Evolutionary conservation across 169 alveolate species (phyloP).

Genomic region (Cryptosporidium sp.): DNA sequence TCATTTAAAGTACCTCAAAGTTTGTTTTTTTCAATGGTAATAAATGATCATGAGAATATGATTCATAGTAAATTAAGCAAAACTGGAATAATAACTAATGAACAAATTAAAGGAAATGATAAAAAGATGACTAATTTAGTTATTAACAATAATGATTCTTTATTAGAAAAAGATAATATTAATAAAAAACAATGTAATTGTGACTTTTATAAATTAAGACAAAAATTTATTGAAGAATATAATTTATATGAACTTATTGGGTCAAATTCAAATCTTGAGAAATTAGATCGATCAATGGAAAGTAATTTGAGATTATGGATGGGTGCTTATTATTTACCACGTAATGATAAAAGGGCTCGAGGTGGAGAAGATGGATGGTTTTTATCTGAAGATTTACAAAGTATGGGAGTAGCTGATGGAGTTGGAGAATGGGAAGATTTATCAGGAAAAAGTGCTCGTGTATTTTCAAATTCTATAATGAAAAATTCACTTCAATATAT

Average conservation of each 20-base stretch:
- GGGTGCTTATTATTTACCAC: constrained; percentile 78
- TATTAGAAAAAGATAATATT: neutral
- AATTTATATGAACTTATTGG: constrained; percentile 11
- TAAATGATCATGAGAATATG: constrained; percentile 13
- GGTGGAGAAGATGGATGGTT: constrained; percentile 83
- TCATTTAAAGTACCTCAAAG: constrained; percentile 57
- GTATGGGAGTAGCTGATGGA: constrained; percentile 82
- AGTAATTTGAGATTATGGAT: constrained; percentile 76
- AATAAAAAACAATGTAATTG: constrained; percentile 24
- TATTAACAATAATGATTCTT: neutral
- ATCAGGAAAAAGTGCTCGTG: constrained; percentile 78
- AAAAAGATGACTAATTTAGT: constrained; percentile 10
- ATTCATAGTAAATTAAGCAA: neutral
- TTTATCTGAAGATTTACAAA: constrained; percentile 49
- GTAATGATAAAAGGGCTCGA: constrained; percentile 78
- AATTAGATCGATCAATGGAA: neutral
- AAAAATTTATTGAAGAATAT: constrained; percentile 38
- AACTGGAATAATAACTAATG: neutral
- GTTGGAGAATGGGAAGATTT: constrained; percentile 81
- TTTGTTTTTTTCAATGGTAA: constrained; percentile 40
- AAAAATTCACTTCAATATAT: constrained; percentile 42
- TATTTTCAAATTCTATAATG: constrained; percentile 77
- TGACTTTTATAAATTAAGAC: constrained; percentile 44
- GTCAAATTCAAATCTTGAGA: neutral
- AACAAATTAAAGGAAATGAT: no score